Base-by-base conservation (phyloP, 441 rosid species). In the Populus hybrid region DNA sequence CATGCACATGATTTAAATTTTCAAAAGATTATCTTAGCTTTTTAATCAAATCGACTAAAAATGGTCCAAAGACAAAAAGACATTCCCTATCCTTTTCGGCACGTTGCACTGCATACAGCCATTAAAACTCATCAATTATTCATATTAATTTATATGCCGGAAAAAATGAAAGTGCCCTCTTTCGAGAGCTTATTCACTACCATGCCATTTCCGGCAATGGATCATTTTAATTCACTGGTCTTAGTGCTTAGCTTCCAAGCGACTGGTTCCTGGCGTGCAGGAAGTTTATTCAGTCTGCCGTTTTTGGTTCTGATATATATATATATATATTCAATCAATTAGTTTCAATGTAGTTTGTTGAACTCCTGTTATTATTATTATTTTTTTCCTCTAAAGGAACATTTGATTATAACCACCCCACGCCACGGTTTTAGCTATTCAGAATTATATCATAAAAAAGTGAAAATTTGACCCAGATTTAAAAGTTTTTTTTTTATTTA, bases 1-100 rank as follows among this genome's bases (percentile, higher is more conserved):
- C 50, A 72, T 26, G 32, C 67, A 72, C 28, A 46, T 72, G 69
- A 72, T 75, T 75, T 20, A 64, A 77, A 76, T 71, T 30, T 72
- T 32, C 24, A 53, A 20, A 14, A 23, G 2, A 7, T 20, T 34
- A 57, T 18, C 4, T 12, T 53, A 18, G 8, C n/a, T 12, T 24
- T 61, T 30, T 21, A 11, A 40, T 14, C 18, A 63, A 74, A 53
- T 32, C 65, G 34, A 28, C 50, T 34, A 21, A 24, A 76, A 53
- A 26, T 12, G 61, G 40, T 77, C 82, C 50, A 69, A 75, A 8
- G 30, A 23, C 53, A 61, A 65, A 40, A 18, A 26, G 50, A 59
- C 75, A 36, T 35, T 75, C 46, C 61, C 67, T 57, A 64, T 72
- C 77, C 9, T 64, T 46, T 36, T 65, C 34, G 71, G 38, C 34